These are phyloP conservation scores for Chlorella sp. DNA, from an alignment of 139 green algal genomes.

Conservation along the genomic window DNA sequence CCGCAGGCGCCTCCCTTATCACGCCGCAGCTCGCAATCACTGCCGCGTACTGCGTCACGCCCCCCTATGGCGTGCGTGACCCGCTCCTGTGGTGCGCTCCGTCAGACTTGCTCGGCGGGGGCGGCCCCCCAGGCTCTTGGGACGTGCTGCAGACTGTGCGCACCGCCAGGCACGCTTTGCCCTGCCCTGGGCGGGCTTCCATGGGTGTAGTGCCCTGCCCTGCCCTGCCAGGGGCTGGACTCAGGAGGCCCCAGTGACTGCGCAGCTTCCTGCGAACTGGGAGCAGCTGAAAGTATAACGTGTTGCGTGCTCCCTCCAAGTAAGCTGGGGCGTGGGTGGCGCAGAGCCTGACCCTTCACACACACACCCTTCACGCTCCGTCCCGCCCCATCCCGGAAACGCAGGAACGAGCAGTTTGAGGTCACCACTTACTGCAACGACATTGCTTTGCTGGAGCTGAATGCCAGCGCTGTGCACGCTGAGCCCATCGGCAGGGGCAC, in stretches of 20 bases:
- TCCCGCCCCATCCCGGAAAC: background rate
- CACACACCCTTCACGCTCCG: too few species aligned
- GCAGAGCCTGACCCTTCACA: too few species aligned
- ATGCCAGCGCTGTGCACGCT: background rate
- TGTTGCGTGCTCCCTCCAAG: too few species aligned
- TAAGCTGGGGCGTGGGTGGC: too few species aligned
- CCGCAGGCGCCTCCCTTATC: background rate
- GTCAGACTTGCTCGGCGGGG: too few species aligned
- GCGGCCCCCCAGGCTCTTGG: background rate
- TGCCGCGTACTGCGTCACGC: background rate
- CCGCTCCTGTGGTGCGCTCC: background rate
- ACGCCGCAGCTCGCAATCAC: background rate
- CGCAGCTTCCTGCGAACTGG: background rate
- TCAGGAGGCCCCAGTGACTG: background rate
- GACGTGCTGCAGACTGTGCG: background rate
- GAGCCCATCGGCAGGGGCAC: background rate
- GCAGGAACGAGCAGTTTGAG: background rate
- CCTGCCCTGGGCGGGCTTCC: background rate
- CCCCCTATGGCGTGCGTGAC: background rate
- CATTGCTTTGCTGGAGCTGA: background rate
- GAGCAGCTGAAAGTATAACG: too few species aligned
- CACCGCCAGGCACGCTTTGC: background rate
- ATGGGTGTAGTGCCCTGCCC: background rate
- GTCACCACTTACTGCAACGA: conserved; percentile 7
- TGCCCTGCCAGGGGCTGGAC: background rate